Conservation (phyloP, 2,329 filamentous ascomycete genomes). For the Fusarium sp. region DNA sequence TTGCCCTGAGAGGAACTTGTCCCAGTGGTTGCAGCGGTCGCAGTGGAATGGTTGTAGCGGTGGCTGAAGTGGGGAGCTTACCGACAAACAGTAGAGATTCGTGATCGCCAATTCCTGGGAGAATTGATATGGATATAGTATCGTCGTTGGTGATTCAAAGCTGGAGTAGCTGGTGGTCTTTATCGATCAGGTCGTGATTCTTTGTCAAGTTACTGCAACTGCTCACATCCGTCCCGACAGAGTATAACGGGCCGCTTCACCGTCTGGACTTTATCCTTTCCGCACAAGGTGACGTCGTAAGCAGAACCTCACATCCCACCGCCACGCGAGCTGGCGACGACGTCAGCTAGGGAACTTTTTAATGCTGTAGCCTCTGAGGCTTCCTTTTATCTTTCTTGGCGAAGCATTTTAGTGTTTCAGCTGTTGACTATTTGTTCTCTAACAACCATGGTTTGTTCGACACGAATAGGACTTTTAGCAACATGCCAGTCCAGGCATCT, state of each 20-base stretch:
- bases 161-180: background rate
- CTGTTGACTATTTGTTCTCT: background rate
- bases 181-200: background rate
- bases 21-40: slow-evolving; percentile 32
- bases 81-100: slow-evolving; percentile 13
- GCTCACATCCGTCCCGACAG: background rate
- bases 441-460: background rate
- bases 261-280: slow-evolving; percentile 33
- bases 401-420: background rate
- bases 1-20: slow-evolving; percentile 34
- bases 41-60: slow-evolving; percentile 33
- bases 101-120: slow-evolving; percentile 7
- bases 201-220: background rate
- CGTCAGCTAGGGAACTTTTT: slow-evolving; percentile 41
- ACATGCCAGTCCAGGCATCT: slow-evolving; percentile 26
- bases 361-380: slow-evolving; percentile 44
- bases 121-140: background rate
- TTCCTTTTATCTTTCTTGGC: slow-evolving; percentile 39
- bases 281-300: slow-evolving; percentile 42
- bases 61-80: slow-evolving; percentile 36
- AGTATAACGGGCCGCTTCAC: slow-evolving; percentile 20
- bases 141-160: slow-evolving; percentile 1
- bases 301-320: slow-evolving; percentile 35
- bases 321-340: slow-evolving; percentile 36
- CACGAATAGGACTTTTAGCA: background rate